A percentile compares a stretch with the other conserved stretches of the same genome.
These are phyloP conservation scores for Kodamaea alishanica DNA, from an alignment of 1,139 yeast genomes.

Conservation along the genomic window DNA sequence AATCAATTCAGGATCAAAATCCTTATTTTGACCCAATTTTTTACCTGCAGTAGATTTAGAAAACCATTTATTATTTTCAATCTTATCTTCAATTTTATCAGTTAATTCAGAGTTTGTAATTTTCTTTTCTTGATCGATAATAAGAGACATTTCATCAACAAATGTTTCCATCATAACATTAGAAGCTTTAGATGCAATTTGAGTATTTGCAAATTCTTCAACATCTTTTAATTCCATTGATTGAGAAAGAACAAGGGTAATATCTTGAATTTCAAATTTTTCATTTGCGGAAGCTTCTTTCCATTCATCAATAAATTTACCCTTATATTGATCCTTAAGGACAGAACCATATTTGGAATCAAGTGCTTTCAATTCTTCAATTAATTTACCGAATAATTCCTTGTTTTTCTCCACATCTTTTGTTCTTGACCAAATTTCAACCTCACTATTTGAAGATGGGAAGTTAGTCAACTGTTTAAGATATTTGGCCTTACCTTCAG, in stretches of 20 bases:
- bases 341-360: constrained; percentile 57
- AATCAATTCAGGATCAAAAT: constrained; percentile 69
- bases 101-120: constrained; percentile 71
- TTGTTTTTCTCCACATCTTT: constrained; percentile 79
- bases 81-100: constrained; percentile 74
- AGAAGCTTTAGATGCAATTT: constrained; percentile 74
- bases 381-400: constrained; percentile 58
- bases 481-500: constrained; percentile 85
- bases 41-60: constrained; percentile 59
- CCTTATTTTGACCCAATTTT: constrained; percentile 41
- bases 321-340: constrained; percentile 71
- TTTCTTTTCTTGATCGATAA: constrained; percentile 81
- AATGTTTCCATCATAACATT: constrained; percentile 78
- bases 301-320: constrained; percentile 84
- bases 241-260: constrained; percentile 47
- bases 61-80: constrained; percentile 74
- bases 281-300: constrained; percentile 49
- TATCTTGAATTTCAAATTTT: constrained; percentile 17
- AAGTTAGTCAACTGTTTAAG: constrained; percentile 49
- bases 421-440: constrained; percentile 72
- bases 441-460: constrained; percentile 39
- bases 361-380: constrained; percentile 46
- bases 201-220: constrained; percentile 64
- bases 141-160: constrained; percentile 82
- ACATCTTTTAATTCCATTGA: constrained; percentile 76